These are phyloP conservation scores for Aspergillus luchuensis DNA, from an alignment of 2,329 filamentous ascomycete genomes.

Conservation along the genomic window DNA sequence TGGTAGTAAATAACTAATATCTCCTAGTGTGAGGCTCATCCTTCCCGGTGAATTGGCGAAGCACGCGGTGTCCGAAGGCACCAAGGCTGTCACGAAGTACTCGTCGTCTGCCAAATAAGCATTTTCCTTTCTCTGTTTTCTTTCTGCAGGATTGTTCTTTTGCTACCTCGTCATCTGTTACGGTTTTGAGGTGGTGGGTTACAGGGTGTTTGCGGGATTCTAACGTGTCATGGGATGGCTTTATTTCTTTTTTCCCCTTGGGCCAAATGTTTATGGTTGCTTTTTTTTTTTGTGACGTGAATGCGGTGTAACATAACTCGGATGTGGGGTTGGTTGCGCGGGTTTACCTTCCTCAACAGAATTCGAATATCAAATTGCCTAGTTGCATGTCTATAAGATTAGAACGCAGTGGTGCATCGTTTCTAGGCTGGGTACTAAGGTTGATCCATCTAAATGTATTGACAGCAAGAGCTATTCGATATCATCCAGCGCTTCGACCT, in stretches of 20 bases:
- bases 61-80: conserved; percentile 99
- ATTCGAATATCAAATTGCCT: conserved; percentile 34
- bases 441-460: too few relatives aligned
- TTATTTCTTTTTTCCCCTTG: conserved; percentile 41
- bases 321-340: conserved; percentile 39
- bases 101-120: conserved; percentile 98
- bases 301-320: conserved; percentile 51
- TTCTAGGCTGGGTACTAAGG: too few relatives aligned
- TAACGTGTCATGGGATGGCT: conserved; percentile 54
- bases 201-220: conserved; percentile 49
- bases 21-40: conserved; percentile 78
- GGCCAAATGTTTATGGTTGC: conserved; percentile 44
- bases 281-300: conserved; percentile 47
- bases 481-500: conserved; percentile 87
- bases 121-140: conserved; percentile 54
- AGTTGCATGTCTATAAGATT: conserved; percentile 14
- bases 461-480: conserved; percentile 10
- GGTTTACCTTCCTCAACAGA: conserved; percentile 33
- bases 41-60: conserved; percentile 98
- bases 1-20: conserved; percentile 29
- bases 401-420: too few relatives aligned
- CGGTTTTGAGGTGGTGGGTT: conserved; percentile 48
- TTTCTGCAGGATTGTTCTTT: conserved; percentile 53
- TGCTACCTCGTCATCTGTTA: conserved; percentile 45
- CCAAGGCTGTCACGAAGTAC: conserved; percentile 99